Percentiles rank a stretch among this genome's conserved stretches.
Evolutionary conservation across 805 yeast genomes (phyloP).

Genomic region (Citeromyces matritensis): DNA sequence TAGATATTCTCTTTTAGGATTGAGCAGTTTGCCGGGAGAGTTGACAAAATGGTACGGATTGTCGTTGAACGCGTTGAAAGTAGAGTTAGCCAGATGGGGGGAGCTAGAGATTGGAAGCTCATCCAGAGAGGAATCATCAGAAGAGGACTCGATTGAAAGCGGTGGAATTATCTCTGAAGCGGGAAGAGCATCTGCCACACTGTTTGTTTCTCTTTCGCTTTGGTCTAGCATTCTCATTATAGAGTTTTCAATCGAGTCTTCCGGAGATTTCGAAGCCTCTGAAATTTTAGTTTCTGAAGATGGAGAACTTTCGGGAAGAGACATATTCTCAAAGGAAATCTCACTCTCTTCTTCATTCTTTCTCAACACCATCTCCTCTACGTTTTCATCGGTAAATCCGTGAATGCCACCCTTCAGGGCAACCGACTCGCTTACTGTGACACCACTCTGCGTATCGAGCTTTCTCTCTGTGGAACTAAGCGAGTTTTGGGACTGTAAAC

Average conservation of each 20-base stretch:
- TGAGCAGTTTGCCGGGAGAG: too few relatives aligned
- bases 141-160: too few relatives aligned
- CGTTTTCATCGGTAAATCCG: constrained; percentile 8
- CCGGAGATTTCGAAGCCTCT: too few relatives aligned
- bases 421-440: constrained; percentile 5
- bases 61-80: too few relatives aligned
- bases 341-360: constrained; percentile 1
- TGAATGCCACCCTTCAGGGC: constrained; percentile 8
- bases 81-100: too few relatives aligned
- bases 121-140: too few relatives aligned
- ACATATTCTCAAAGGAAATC: too few relatives aligned
- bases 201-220: constrained; percentile 4
- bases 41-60: too few relatives aligned
- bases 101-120: too few relatives aligned
- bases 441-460: constrained; percentile 8
- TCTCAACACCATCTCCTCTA: constrained; percentile 5
- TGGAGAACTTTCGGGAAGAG: too few relatives aligned
- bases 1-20: too few relatives aligned
- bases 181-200: constrained; percentile 10
- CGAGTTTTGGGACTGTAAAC: constrained; percentile 13
- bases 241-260: constrained; percentile 1
- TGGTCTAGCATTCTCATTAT: constrained; percentile 1
- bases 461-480: constrained; percentile 12
- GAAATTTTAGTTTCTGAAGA: too few relatives aligned
- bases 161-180: constrained; percentile 2